Evolutionary conservation across 2,329 filamentous ascomycete genomes (phyloP), one percentile per base, ranked within the genome.

Genomic region (Tympanopsis confertula): DNA sequence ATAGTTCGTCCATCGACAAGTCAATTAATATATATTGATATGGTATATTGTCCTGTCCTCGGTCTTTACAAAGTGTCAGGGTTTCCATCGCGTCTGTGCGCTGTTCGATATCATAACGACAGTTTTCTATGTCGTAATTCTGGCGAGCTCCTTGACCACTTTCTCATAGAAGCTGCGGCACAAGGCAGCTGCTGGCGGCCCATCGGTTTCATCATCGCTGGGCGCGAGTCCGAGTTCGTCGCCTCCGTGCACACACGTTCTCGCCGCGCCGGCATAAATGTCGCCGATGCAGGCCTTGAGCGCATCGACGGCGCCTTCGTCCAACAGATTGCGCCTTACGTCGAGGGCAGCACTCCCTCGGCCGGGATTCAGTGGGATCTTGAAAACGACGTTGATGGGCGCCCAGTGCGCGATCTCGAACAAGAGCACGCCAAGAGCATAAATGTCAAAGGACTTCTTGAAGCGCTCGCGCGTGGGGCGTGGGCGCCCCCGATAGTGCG

Each of bases 381-480:
- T 44, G 4, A 71, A 41, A 3, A 71, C 56, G 13, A 46, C 40
- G 18, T 70, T 63, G 20, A 72, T 58, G 0, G 63, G 55, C 33
- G 54, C 50, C 68, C 69, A 73, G 42, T 67, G 63, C n/a, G 66
- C 69, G 4, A 74, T 58, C 47, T 75, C 70, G 3, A 71, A 53
- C 4, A 74, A 48, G 3, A 74, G 56, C 5, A 74, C 54, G 3
- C 71, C 69, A 0, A 74, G 55, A 15, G 61, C 61, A 47, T 74
- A 73, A 5, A 74, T 52, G 39, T 74, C 71, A 42, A 65, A 69
- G 24, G 57, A 59, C 45, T 71, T 71, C 45, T 61, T 61, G 39
- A 61, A 71, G 1, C 56, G 48, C 35, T 52, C 48, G 7, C 54
- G 47, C 18, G 53, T 41, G 13, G 45, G 39, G 20, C 39, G 17